These are phyloP conservation scores for Citrus sinensis DNA, from an alignment of 345 rosid genomes.

Conservation along the genomic window DVS_A1.0 CM039165.1:34127001-34127500, in stretches of 20 bases:
- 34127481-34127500: too few species aligned
- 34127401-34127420: background rate
- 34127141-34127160: background rate
- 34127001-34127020: background rate
- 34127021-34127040: background rate
- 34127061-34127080: background rate
- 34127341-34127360: background rate
- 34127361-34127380: too few species aligned
- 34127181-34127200: background rate
- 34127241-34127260: conserved; percentile 11
- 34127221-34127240: background rate
- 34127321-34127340: background rate
- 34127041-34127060: background rate
- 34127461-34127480: too few species aligned
- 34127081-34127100: background rate
- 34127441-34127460: too few species aligned
- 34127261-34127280: background rate
- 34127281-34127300: conserved; percentile 14
- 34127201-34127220: background rate
- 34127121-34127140: background rate
- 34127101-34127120: background rate
- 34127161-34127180: background rate
- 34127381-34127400: background rate
- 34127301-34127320: conserved; percentile 14
- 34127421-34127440: too few species aligned